Conservation (phyloP, 2,329 filamentous ascomycete species). For the Uncinocarpus reesii region DNA sequence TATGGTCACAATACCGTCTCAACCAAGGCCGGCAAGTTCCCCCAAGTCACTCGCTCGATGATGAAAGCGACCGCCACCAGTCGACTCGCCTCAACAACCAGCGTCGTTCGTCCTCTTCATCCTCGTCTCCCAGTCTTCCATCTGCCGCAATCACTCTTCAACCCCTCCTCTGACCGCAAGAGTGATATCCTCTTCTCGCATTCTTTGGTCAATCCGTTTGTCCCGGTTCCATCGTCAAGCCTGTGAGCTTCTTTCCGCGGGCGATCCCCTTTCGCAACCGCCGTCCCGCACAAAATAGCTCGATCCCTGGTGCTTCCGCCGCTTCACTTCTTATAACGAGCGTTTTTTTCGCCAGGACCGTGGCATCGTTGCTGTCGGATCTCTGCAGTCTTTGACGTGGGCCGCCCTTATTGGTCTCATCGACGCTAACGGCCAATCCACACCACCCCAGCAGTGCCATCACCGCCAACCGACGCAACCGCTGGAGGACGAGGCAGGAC, state of each 20-base stretch:
- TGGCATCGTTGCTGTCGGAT: slow-evolving; percentile 9
- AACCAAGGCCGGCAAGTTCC: too few species aligned
- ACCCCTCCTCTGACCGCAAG: too few species aligned
- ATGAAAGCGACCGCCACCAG: too few species aligned
- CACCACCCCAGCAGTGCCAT: slow-evolving; percentile 11
- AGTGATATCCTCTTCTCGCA: too few species aligned
- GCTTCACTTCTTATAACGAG: slow-evolving; percentile 13
- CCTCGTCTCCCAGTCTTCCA: too few species aligned
- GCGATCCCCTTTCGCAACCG: neutral
- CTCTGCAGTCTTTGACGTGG: slow-evolving; percentile 15
- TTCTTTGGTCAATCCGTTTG: too few species aligned
- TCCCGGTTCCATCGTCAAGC: too few species aligned
- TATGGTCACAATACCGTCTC: too few species aligned
- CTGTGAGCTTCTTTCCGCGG: neutral
- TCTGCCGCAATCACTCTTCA: too few species aligned
- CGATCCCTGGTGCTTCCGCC: slow-evolving; percentile 1
- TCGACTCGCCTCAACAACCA: too few species aligned
- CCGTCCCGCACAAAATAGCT: neutral
- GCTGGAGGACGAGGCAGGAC: neutral
- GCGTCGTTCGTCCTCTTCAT: too few species aligned
- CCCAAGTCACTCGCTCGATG: too few species aligned
- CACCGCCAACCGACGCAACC: slow-evolving; percentile 8
- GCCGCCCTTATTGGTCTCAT: slow-evolving; percentile 17
- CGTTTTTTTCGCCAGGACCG: slow-evolving; percentile 9
- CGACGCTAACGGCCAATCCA: slow-evolving; percentile 9